Base-by-base conservation (phyloP, 495 filamentous ascomycete genomes). In the Hypoxylon lenormandii region DNA sequence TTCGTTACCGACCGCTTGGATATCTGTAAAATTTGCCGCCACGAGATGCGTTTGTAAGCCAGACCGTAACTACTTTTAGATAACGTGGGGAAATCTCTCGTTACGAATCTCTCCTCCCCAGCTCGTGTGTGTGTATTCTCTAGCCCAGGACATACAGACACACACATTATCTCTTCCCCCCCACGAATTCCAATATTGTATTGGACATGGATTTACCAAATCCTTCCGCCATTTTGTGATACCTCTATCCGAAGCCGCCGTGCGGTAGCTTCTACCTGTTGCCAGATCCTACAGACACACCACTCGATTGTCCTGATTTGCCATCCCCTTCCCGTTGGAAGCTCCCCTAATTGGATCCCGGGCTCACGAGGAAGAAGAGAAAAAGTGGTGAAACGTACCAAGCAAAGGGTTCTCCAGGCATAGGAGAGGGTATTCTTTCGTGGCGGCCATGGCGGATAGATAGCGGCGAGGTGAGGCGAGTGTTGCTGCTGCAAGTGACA, bases 341-440 rank as follows among this genome's bases (percentile, higher is more conserved):
- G 42, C 42, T n/a, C n/a, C 8, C 16, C 42, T 21, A 18, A 18
- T 42, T 10, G 38, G 15, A 42, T 5, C 38, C 47, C 30, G 7
- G 38, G 42, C 28, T 46, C 16, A 40, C 15, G 22, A 26, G 15
- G 47, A 38, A 49, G 36, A 47, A 3, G 23, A 51, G 50, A 56
- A 47, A 38, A 13, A 1, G 30, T 8, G 6, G 30, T 33, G 30
- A 55, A 47, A 86, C 88, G 69, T 81, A 94, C 92, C 92, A 68
- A 98, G 90, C 70, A 98, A 87, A 77, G 95, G 95, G 80, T 98
- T 98, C 88, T 97, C 95, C 74, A 98, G 80, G 81, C 91, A 93
- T 64, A 97, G 83, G 64, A 98, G 88, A 78, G 89, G 84, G 82
- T 90, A 98, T 77, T 90, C 88, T 79, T 90, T 88, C 54, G 80